Percentiles rank a stretch among this genome's conserved stretches.
phyloP scores from a whole-genome alignment of 176 grass and related monocot genomes.

The Avena insularis region DNA sequence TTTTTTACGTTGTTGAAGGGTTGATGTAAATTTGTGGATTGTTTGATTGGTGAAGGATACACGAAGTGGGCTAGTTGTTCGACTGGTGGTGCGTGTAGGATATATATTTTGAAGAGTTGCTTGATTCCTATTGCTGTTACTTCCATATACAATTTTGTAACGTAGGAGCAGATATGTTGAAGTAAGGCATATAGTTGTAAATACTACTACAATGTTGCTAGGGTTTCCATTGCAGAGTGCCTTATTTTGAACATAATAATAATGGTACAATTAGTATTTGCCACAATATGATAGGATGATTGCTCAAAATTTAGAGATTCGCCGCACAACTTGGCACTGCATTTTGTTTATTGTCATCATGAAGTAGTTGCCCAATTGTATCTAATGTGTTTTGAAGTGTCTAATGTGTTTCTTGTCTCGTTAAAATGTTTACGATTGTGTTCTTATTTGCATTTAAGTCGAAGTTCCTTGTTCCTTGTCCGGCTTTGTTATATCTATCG shows the following conservation, averaged over 20 bases:
- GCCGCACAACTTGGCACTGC: neutral
- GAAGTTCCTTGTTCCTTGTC: no score
- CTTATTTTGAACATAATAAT: neutral
- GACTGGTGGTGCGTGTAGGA: slow-evolving; percentile 17
- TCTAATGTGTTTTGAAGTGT: no score
- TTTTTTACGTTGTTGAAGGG: neutral
- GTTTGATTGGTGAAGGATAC: slow-evolving; percentile 32
- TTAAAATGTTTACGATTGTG: no score
- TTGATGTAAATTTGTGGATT: slow-evolving; percentile 7
- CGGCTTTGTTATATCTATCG: no score
- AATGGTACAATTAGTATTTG: neutral
- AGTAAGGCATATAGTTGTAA: no score
- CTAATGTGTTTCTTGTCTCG: no score
- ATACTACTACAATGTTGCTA: no score
- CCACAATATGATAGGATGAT: neutral
- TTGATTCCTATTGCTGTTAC: slow-evolving; percentile 21
- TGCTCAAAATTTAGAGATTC: neutral
- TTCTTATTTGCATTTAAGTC: no score
- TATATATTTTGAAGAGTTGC: slow-evolving; percentile 40
- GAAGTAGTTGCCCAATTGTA: no score
- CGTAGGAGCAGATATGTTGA: no score
- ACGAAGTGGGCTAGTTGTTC: neutral
- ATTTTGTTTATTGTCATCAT: neutral
- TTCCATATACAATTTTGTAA: neutral
- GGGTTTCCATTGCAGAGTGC: slow-evolving; percentile 10